Conservation (phyloP, 176 grass and related monocot species). For the Oryza meyeriana region DNA sequence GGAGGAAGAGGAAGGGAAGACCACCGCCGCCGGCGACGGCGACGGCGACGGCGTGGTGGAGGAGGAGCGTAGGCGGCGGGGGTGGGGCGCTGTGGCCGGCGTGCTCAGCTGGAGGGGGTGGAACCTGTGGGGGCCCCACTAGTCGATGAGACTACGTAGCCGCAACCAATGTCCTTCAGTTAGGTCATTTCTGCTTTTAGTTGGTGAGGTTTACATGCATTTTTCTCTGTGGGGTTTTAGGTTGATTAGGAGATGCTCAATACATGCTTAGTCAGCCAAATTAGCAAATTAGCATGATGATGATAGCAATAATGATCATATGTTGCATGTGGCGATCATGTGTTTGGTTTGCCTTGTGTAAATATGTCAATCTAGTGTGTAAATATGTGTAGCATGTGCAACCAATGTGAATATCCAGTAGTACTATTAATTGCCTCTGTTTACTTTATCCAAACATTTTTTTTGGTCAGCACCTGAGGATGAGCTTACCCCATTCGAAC, state of each 20-base stretch:
- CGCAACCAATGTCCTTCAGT: background rate
- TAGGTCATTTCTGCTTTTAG: background rate
- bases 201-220: constrained; percentile 5
- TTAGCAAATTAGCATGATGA: background rate
- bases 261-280: background rate
- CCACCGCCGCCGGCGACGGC: background rate
- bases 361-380: constrained; percentile 19
- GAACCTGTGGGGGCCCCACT: constrained; percentile 42
- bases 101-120: constrained; percentile 29
- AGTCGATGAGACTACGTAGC: background rate
- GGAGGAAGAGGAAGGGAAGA: background rate
- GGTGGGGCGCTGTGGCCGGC: constrained; percentile 47
- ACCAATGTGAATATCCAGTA: background rate
- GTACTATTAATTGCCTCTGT: background rate
- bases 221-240: background rate
- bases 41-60: constrained; percentile 7
- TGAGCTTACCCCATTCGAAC: no score
- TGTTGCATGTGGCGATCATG: background rate
- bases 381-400: background rate
- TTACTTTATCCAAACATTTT: background rate
- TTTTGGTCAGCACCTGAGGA: background rate
- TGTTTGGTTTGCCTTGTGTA: constrained; percentile 14
- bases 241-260: background rate
- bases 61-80: constrained; percentile 44
- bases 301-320: background rate